phyloP scores from a whole-genome alignment of 805 yeast species.

The Starmera caribaea region DNA sequence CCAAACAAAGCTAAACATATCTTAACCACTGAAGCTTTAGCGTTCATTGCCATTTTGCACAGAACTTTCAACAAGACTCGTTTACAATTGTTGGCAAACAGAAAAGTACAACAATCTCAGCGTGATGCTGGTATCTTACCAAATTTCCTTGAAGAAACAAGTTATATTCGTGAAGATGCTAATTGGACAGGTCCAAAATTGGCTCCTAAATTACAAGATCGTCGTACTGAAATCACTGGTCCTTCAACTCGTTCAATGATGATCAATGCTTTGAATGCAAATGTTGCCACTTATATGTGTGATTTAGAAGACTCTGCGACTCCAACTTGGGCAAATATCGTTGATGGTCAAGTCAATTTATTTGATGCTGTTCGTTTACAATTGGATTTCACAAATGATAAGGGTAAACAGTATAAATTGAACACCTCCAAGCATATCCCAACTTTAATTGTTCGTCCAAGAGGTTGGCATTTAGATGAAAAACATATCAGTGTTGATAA shows the following conservation, averaged over 20 bases:
- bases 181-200: constrained; percentile 69
- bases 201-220: constrained; percentile 63
- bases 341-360: constrained; percentile 73
- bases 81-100: constrained; percentile 46
- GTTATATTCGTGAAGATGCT: constrained; percentile 56
- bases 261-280: constrained; percentile 69
- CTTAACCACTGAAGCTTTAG: constrained; percentile 41
- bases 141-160: constrained; percentile 61
- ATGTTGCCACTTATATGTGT: constrained; percentile 77
- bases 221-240: constrained; percentile 79
- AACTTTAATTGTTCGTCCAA: constrained; percentile 74
- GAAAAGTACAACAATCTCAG: constrained; percentile 48
- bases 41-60: constrained; percentile 63
- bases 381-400: constrained; percentile 40
- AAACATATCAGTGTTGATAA: constrained; percentile 63
- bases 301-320: constrained; percentile 81
- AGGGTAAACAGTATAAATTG: constrained; percentile 19
- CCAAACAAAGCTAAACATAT: constrained; percentile 29
- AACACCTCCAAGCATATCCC: constrained; percentile 46
- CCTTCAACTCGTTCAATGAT: constrained; percentile 82
- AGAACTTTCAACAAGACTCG: constrained; percentile 61
- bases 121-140: constrained; percentile 56
- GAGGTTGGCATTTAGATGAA: constrained; percentile 84
- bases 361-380: constrained; percentile 68
- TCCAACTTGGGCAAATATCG: constrained; percentile 74